These are phyloP conservation scores for Coffea eugenioides DNA, from an alignment of 257 asterid species.

Conservation along the genomic window DNA sequence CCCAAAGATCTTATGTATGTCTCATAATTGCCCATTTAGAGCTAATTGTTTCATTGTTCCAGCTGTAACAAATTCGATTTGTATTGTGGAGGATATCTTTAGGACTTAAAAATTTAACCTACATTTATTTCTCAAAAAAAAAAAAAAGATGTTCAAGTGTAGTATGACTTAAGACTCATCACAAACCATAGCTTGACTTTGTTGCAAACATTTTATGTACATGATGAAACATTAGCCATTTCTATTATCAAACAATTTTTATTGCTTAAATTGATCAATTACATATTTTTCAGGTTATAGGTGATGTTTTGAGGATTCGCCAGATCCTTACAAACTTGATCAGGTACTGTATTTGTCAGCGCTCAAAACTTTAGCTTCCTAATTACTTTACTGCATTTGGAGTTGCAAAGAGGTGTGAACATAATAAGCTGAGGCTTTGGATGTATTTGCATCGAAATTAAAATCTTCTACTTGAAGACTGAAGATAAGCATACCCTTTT, in stretches of 20 bases:
- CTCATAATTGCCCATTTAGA: too few relatives aligned
- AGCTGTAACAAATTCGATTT: not conserved
- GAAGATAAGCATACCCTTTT: not conserved
- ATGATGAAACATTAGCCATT: not conserved
- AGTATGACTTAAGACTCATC: not conserved
- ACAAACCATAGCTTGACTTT: not conserved
- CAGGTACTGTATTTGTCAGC: constrained; percentile 43
- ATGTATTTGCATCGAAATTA: not conserved
- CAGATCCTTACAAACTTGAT: constrained; percentile 89
- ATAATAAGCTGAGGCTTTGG: not conserved
- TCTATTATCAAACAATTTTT: not conserved
- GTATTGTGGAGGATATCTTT: not conserved
- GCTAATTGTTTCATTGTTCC: not conserved
- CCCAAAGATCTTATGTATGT: too few relatives aligned
- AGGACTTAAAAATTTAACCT: not conserved
- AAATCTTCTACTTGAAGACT: not conserved
- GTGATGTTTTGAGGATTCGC: constrained; percentile 89
- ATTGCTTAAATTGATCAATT: not conserved
- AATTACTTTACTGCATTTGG: not conserved
- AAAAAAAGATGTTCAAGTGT: not conserved
- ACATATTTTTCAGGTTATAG: constrained; percentile 53
- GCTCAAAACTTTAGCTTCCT: not conserved
- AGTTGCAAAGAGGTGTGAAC: not conserved
- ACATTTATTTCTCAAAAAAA: not conserved
- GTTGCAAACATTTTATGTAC: not conserved